These are phyloP conservation scores for Sporothrix brunneoviolacea DNA, from an alignment of 2,329 filamentous ascomycete genomes.

Conservation along the genomic window DNA sequence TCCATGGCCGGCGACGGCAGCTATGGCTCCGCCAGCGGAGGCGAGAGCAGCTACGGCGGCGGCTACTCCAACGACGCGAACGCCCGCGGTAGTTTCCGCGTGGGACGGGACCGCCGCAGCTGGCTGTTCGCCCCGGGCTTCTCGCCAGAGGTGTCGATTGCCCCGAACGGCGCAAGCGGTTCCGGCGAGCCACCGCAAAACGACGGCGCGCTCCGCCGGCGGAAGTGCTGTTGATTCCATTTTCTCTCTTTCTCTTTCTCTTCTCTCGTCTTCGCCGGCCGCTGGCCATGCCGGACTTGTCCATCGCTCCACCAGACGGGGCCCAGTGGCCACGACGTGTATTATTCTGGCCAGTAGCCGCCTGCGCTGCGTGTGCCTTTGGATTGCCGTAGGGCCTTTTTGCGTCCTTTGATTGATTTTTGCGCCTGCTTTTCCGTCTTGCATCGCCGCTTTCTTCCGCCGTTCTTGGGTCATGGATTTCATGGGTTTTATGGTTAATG, in stretches of 20 bases:
- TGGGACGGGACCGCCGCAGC: constrained; percentile 51
- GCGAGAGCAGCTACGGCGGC: constrained; percentile 11
- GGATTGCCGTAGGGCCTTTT: no score
- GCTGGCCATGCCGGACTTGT: neutral
- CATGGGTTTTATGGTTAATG: neutral
- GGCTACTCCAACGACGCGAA: constrained; percentile 41
- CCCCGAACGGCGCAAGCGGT: constrained; percentile 28
- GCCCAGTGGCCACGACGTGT: constrained; percentile 1
- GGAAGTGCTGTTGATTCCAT: constrained; percentile 16
- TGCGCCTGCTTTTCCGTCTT: neutral
- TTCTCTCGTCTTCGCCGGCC: neutral
- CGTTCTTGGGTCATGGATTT: neutral
- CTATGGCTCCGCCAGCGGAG: constrained; percentile 10
- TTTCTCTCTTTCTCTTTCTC: neutral
- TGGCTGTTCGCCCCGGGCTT: constrained; percentile 53
- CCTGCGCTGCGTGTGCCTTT: neutral
- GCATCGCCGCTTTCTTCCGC: neutral
- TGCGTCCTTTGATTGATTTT: neutral
- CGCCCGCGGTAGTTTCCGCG: constrained; percentile 46
- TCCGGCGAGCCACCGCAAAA: constrained; percentile 7
- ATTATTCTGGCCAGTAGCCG: neutral
- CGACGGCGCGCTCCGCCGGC: neutral
- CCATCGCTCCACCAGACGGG: neutral
- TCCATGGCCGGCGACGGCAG: constrained; percentile 19
- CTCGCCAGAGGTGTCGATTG: constrained; percentile 44